phyloP scores from a whole-genome alignment of 345 rosid genomes.

The Eucalyptus cloeziana region DNA sequence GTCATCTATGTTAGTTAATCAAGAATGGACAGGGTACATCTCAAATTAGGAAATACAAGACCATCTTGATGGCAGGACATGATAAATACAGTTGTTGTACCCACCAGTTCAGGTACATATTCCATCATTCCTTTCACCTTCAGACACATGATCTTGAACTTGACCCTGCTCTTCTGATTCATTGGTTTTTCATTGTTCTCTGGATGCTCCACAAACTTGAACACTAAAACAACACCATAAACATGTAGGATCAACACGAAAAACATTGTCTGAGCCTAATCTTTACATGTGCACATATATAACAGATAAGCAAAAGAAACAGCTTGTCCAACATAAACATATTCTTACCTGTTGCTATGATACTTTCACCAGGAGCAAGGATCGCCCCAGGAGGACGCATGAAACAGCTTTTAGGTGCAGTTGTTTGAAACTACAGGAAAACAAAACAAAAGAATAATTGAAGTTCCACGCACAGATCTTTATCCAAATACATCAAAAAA shows the following conservation, averaged over 20 bases:
- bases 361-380: constrained; percentile 86
- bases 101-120: constrained; percentile 92
- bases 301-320: background rate
- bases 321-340: background rate
- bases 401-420: constrained; percentile 97
- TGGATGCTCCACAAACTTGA: constrained; percentile 92
- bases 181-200: constrained; percentile 92
- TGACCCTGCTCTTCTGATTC: constrained; percentile 80
- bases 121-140: constrained; percentile 85
- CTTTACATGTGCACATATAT: background rate
- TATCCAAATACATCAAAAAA: background rate
- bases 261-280: background rate
- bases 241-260: background rate
- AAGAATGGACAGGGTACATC: background rate
- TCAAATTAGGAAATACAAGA: background rate
- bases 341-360: constrained; percentile 74
- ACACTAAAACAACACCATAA: constrained; percentile 33
- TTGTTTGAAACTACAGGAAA: constrained; percentile 81
- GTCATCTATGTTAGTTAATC: background rate
- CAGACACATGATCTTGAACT: constrained; percentile 92
- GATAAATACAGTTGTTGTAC: background rate
- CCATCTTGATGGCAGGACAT: background rate
- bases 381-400: constrained; percentile 99
- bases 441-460: background rate
- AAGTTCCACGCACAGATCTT: background rate